These are phyloP conservation scores for Chaetothyriales sp. DNA, from an alignment of 2,329 filamentous ascomycete species.

Conservation along the genomic window DNA sequence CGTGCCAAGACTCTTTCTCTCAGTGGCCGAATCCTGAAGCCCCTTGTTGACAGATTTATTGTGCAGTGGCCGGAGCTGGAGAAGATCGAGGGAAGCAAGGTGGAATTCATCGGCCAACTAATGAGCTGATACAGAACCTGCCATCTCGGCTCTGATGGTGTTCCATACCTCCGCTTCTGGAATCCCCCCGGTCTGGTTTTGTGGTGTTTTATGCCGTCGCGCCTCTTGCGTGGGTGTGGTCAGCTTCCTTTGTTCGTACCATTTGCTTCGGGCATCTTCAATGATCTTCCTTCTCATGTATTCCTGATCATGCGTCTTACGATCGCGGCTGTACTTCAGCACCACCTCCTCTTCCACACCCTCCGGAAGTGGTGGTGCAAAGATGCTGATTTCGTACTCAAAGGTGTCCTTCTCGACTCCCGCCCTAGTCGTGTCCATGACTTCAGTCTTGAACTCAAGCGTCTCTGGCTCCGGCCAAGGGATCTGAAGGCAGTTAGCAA, in stretches of 20 bases:
- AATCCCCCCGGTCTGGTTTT: slow-evolving; percentile 2
- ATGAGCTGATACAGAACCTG: slow-evolving; percentile 6
- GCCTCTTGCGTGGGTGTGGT: slow-evolving; percentile 2
- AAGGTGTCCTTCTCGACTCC: slow-evolving; percentile 46
- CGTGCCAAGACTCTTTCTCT: slow-evolving; percentile 68
- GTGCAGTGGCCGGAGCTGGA: slow-evolving; percentile 65
- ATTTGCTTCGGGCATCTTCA: slow-evolving; percentile 13
- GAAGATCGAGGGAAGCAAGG: slow-evolving; percentile 13
- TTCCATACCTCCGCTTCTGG: not conserved
- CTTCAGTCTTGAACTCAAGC: slow-evolving; percentile 38
- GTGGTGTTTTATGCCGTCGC: not conserved
- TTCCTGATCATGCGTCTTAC: slow-evolving; percentile 11
- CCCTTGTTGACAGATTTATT: slow-evolving; percentile 60
- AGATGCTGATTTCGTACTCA: slow-evolving; percentile 6
- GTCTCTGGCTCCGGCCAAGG: slow-evolving; percentile 54
- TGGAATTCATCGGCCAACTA: slow-evolving; percentile 14
- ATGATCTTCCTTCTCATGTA: slow-evolving; percentile 15
- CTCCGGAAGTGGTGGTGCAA: slow-evolving; percentile 3
- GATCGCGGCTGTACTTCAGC: slow-evolving; percentile 6
- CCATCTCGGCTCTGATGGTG: not conserved
- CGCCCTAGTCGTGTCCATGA: slow-evolving; percentile 58
- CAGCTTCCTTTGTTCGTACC: slow-evolving; percentile 11
- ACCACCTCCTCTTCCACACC: slow-evolving; percentile 7
- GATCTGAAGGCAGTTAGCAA: slow-evolving; percentile 38
- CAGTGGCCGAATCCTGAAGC: slow-evolving; percentile 61